Conservation (phyloP, 2,329 filamentous ascomycete genomes). For the Colletotrichum australisinense region DNA sequence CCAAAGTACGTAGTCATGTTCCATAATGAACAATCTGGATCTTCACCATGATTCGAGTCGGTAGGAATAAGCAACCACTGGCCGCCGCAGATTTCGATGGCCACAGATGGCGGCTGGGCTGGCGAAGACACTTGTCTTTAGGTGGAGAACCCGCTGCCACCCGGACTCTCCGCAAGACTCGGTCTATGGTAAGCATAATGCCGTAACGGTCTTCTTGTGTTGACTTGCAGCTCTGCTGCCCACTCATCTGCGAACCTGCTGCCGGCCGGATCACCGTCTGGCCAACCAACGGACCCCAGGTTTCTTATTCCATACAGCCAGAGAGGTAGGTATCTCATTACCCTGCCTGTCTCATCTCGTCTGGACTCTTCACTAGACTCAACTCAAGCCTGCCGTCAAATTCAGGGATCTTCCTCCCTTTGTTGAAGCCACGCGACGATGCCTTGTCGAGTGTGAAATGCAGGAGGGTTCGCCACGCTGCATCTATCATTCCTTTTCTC, state of each 20-base stretch:
- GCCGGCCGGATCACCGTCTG: conserved; percentile 20
- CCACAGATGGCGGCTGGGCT: conserved; percentile 15
- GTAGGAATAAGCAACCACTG: conserved; percentile 26
- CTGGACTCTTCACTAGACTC: conserved; percentile 31
- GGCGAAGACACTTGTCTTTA: conserved; percentile 7
- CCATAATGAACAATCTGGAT: conserved; percentile 26
- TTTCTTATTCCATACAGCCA: conserved; percentile 27
- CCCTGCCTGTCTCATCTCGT: conserved; percentile 17
- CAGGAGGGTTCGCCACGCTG: conserved; percentile 32
- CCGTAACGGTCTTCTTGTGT: conserved; percentile 24
- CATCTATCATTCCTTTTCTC: conserved; percentile 4
- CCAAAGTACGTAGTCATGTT: not conserved
- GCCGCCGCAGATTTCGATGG: conserved; percentile 32
- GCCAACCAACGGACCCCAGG: conserved; percentile 10
- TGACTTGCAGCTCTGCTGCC: not conserved
- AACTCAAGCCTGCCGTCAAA: conserved; percentile 18
- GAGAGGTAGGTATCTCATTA: not conserved
- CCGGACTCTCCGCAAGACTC: conserved; percentile 16
- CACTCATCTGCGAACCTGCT: conserved; percentile 26
- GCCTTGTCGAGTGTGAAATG: conserved; percentile 24
- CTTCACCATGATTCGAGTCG: conserved; percentile 33
- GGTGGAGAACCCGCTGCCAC: conserved; percentile 11
- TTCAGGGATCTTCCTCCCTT: conserved; percentile 28
- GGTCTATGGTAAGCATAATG: conserved; percentile 8
- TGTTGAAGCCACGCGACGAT: conserved; percentile 31